A percentile compares a stretch with the other conserved stretches of the same genome.
Conservation (phyloP, 202 grass and related monocot species). For the Zoysia matrella region DNA sequence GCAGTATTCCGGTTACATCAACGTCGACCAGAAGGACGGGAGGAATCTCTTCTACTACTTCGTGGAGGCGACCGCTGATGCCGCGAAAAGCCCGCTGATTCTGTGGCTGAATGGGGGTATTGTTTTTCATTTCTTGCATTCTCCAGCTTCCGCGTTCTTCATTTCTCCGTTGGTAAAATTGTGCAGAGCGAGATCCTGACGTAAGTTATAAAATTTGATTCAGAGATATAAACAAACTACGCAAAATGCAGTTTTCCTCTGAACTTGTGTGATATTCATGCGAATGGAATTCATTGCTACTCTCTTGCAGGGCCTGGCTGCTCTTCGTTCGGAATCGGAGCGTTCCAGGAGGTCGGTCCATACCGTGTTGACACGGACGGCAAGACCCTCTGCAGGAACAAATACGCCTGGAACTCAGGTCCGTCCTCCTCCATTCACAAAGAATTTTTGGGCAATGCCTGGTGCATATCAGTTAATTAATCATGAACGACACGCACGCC, state of each 20-base stretch:
- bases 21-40: constrained; percentile 31
- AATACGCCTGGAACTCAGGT: constrained; percentile 55
- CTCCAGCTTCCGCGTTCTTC: not conserved
- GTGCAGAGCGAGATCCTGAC: too few relatives aligned
- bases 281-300: too few relatives aligned
- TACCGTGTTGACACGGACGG: constrained; percentile 64
- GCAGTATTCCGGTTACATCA: constrained; percentile 61
- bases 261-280: not conserved
- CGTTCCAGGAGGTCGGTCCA: constrained; percentile 56
- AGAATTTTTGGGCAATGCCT: too few relatives aligned
- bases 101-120: constrained; percentile 80
- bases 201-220: too few relatives aligned
- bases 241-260: not conserved
- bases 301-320: constrained; percentile 59
- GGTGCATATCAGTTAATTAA: not conserved
- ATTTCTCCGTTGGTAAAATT: too few relatives aligned
- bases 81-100: constrained; percentile 53
- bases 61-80: constrained; percentile 48
- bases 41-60: constrained; percentile 80
- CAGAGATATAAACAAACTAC: not conserved
- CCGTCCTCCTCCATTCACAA: not conserved
- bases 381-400: constrained; percentile 54
- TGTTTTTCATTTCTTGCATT: not conserved
- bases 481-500: too few relatives aligned
- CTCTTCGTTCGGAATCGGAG: constrained; percentile 63